Evolutionary conservation across 2,329 filamentous ascomycete genomes (phyloP).

Genomic region (Claviceps lovelessii): DNA sequence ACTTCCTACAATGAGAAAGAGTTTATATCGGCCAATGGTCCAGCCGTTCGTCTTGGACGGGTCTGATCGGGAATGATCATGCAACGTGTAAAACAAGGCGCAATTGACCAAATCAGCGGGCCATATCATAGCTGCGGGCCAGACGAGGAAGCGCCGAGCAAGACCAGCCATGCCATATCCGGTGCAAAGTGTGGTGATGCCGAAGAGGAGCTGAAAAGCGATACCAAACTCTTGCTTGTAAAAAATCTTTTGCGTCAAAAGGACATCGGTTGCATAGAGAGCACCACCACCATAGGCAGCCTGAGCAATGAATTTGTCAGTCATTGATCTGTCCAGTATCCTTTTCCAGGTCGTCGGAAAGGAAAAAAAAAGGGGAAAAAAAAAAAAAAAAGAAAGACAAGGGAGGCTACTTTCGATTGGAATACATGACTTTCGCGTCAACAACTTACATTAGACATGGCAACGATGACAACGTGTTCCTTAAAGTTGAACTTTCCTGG

Average conservation of each 20-base stretch:
- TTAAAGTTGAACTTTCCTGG: slow-evolving; percentile 47
- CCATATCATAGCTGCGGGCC: slow-evolving; percentile 45
- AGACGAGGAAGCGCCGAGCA: slow-evolving; percentile 37
- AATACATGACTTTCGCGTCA: neutral
- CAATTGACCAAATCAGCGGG: slow-evolving; percentile 39
- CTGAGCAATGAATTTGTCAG: slow-evolving; percentile 13
- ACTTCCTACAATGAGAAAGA: slow-evolving; percentile 43
- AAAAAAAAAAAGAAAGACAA: neutral
- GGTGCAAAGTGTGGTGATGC: slow-evolving; percentile 40
- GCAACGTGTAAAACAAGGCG: slow-evolving; percentile 34
- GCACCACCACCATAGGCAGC: slow-evolving; percentile 43
- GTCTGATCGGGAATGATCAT: slow-evolving; percentile 31
- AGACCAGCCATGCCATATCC: slow-evolving; percentile 44
- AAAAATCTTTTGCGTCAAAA: slow-evolving; percentile 37
- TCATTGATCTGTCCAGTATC: neutral
- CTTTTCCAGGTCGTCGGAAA: too few relatives aligned
- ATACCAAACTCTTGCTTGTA: slow-evolving; percentile 42
- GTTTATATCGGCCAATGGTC: slow-evolving; percentile 47
- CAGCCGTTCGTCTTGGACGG: slow-evolving; percentile 42
- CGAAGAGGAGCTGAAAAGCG: slow-evolving; percentile 39
- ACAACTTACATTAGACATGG: slow-evolving; percentile 46
- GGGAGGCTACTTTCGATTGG: neutral
- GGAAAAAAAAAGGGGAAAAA: neutral
- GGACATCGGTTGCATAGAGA: slow-evolving; percentile 40
- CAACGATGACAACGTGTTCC: slow-evolving; percentile 46